Base-by-base conservation (phyloP, 805 yeast species). In the Priceomyces haplophilus region DNA sequence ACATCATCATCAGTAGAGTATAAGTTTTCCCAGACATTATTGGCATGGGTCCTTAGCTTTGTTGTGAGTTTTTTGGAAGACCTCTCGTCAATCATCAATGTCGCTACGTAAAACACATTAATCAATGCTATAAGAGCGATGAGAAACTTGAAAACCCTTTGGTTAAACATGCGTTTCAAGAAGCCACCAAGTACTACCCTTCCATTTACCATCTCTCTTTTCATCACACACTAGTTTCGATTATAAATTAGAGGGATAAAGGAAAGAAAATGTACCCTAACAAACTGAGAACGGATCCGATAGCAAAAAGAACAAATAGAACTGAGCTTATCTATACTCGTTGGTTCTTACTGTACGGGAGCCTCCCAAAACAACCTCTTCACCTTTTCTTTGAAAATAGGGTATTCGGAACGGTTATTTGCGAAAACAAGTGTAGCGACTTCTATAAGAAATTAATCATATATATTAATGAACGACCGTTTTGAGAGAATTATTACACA, bases 41-140 rank as follows among this genome's bases (percentile, higher is more conserved):
- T 42, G 5, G 50, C 50, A n/a, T 50, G 52, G 5, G 38, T 27
- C 27, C 49, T 46, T n/a, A 49, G 30, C 16, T 42, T 43, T 38
- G 24, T 25, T n/a, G 44, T 46, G 12, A 49, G 18, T 6, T 37
- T 25, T 6, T 19, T 32, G 16, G 48, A 40, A 18, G 51, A 40
- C n/a, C 45, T 37, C 30, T 47, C 52, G 34, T 49, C 54, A 17
- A 50, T 29, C 23, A 55, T 33, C 30, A 52, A 43, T 11, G 51
- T 38, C n/a, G 56, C 30, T 12, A 53, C 42, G 39, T 53, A 55
- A 16, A 55, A 41, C 3, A 54, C 42, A 39, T 55, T 55, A 5
- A 48, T 36, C 12, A 52, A 20, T 15, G 52, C 52, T 15, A 55
- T 41, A 13, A 52, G 33, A 8, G 52, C 49, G 13, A 55, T 40